Evolutionary conservation across 2,329 filamentous ascomycete genomes (phyloP).

Genomic region (Coleophoma cylindrospora): DNA sequence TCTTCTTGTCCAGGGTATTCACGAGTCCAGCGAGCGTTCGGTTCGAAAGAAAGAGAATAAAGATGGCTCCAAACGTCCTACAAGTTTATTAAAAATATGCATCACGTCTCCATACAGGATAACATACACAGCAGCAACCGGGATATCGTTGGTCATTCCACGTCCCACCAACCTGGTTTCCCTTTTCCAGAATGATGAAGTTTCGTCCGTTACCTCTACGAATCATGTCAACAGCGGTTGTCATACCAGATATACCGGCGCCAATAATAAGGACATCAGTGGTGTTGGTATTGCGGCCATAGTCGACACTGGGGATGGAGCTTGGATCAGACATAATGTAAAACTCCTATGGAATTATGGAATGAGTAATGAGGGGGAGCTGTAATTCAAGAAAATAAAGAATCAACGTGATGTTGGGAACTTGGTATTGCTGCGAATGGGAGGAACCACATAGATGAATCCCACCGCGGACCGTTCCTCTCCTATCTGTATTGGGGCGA

Average conservation of each 20-base stretch:
- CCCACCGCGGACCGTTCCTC: too few relatives aligned
- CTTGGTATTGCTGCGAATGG: too few relatives aligned
- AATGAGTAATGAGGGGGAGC: too few relatives aligned
- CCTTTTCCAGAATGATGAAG: conserved; percentile 52
- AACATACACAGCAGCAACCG: conserved; percentile 46
- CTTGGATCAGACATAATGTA: conserved; percentile 11
- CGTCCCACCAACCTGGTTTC: conserved; percentile 44
- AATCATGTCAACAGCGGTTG: conserved; percentile 48
- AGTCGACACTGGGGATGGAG: conserved; percentile 6
- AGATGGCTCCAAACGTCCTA: conserved; percentile 42
- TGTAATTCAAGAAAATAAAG: too few relatives aligned
- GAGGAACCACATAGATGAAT: too few relatives aligned
- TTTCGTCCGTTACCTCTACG: conserved; percentile 38
- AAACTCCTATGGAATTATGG: background rate
- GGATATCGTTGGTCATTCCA: conserved; percentile 54
- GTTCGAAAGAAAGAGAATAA: conserved; percentile 57
- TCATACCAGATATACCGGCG: conserved; percentile 49
- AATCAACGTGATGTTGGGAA: too few relatives aligned
- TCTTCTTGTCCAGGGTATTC: conserved; percentile 57
- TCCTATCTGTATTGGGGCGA: too few relatives aligned
- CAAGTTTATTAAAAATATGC: background rate
- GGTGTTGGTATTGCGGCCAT: conserved; percentile 15
- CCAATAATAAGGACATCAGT: conserved; percentile 48
- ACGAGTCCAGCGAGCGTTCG: conserved; percentile 51
- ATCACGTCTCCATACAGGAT: background rate